Evolutionary conservation across 371 early-diverging fungal species (phyloP), one percentile per base, ranked within the genome.

Genomic region (Capniomyces stellatus): DNA sequence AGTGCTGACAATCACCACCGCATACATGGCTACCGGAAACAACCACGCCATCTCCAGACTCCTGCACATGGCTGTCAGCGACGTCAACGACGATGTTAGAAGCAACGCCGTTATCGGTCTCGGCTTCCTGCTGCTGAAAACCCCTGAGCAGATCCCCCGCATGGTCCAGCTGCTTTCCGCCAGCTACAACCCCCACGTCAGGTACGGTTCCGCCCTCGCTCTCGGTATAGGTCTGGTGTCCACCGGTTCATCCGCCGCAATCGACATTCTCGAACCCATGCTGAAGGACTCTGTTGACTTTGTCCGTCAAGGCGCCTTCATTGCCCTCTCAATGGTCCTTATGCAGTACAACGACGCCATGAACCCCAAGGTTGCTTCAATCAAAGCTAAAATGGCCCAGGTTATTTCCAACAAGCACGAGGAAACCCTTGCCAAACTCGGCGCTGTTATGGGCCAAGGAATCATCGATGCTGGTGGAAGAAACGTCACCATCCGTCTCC

Each of bases 11-110:
- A 82, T 98, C 42, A 93, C 96, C 22, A 81, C 96, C 80, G 93
- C 98, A 1, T 99, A 95, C 71, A 86, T 85, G 56, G 98, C 93
- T 42, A 98, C 98, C 3, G 90, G 92, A 41, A 91, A 83, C 71
- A 94, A 98, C 75, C 82, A 84, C 66, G 93, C 95, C 2, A 87
- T 97, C 46, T 81, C 86, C 41, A 78, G 82, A 23, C 77, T 91
- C 52, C 83, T 99, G 47, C 96, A 99, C 59, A 82, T 93, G 24
- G 92, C 97, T 51, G 95, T 98, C 21, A 87, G 86, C 53, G 98
- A 99, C 69, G 91, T 92, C 44, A 93, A 88, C 66, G 99, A 98
- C 59, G 99, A 99, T 70, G 98, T 98, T 2, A 87, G 98, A 52
- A 84, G 98, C 47, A 91, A 92, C 2, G 94, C 99, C 19, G 98